phyloP scores from a whole-genome alignment of 805 yeast species.

The Sporopachydermia lactativora region DNA sequence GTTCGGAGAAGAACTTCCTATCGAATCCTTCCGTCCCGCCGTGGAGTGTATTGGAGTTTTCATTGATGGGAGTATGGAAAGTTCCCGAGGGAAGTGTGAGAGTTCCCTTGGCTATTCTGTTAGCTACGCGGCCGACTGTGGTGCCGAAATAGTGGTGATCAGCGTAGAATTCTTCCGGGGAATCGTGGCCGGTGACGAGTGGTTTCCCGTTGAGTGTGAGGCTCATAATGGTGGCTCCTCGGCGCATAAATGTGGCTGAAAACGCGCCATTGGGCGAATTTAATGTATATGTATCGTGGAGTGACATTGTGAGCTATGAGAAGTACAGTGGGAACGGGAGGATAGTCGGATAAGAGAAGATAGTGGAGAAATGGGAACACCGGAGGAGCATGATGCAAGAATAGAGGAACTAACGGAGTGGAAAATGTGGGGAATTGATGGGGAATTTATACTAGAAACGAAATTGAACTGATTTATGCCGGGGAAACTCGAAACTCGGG shows the following conservation, averaged over 20 bases:
- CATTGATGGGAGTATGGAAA: slow-evolving; percentile 30
- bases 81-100: slow-evolving; percentile 27
- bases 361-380: too few relatives aligned
- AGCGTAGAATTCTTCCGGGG: slow-evolving; percentile 15
- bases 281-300: slow-evolving; percentile 20
- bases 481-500: too few relatives aligned
- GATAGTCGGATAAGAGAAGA: too few relatives aligned
- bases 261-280: slow-evolving; percentile 16
- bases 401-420: too few relatives aligned
- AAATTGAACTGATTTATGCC: too few relatives aligned
- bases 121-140: slow-evolving; percentile 52
- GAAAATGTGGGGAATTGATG: too few relatives aligned
- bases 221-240: slow-evolving; percentile 11
- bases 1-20: slow-evolving; percentile 37
- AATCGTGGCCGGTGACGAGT: slow-evolving; percentile 10
- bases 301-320: slow-evolving; percentile 14
- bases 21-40: slow-evolving; percentile 42
- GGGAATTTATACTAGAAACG: too few relatives aligned
- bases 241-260: slow-evolving; percentile 8
- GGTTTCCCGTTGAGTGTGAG: neutral
- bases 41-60: slow-evolving; percentile 31
- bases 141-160: slow-evolving; percentile 45
- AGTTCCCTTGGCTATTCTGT: slow-evolving; percentile 35
- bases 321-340: slow-evolving; percentile 5
- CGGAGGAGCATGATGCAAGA: too few relatives aligned